Evolutionary conservation across 768 basidiomycete species (phyloP), one percentile per base, ranked within the genome.

Genomic region (Chalciporus sphaerocephalus): DNA sequence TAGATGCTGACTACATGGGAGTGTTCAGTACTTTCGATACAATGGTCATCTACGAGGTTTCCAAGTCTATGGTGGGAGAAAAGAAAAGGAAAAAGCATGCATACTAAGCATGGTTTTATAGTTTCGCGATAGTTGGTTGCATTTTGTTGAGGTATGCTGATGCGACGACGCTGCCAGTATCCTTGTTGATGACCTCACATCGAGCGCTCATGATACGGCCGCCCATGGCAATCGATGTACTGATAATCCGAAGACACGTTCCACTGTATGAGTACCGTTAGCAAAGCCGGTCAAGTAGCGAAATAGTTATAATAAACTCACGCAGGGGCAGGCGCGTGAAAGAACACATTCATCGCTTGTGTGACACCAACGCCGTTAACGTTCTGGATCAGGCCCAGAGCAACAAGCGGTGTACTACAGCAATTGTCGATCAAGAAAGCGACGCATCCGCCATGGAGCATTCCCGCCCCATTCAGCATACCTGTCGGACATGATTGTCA

Each of bases 371-470:
- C 85, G 2, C 84, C 85, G 46, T 87, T 87, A 21, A 72, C 64
- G 48, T 74, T 73, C 54, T 76, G 71, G 28, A 80, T 61, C 33
- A 86, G 58, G 3, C 84, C 85, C 9, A 88, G 70, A 6, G 79
- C 81, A 23, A 87, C 78, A 10, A 86, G 73, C 0, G 84, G 83
- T 13, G 81, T 81, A 42, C 79, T 78, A 33, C 80, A 81, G 61
- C 83, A 85, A 55, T 83, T 86, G 65, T 87, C 85, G 35, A 87
- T 79, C 44, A 87, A 68, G 64, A 86, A 86, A 36, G 83, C 80
- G 25, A 87, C 60, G 44, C 83, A 84, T 30, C 81, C 85, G n/a
- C 86, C 85, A 52, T 87, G 85, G 13, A 87, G 69, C 78, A 85
- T 83, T 2, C 81, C 81, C 20, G 83, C 82, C 11, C 85, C 85